phyloP scores from a whole-genome alignment of 495 filamentous ascomycete species.

The Neurospora africana region DNA sequence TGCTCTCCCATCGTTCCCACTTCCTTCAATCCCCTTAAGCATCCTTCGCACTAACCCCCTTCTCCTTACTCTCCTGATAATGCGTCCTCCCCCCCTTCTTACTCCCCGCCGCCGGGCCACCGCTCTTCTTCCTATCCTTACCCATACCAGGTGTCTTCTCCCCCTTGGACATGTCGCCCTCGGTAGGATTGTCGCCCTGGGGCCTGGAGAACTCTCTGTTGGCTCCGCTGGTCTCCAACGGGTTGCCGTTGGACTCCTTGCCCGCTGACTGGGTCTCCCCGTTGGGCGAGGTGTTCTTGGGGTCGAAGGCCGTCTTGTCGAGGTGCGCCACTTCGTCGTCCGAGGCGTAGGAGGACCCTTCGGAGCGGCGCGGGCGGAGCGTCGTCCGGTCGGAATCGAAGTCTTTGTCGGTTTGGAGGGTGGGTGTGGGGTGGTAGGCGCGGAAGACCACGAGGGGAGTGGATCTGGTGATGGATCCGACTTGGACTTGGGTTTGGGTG shows the following conservation, averaged over 20 bases:
- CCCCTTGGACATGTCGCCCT: neutral
- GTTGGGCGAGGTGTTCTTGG: conserved; percentile 30
- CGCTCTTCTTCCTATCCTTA: conserved; percentile 7
- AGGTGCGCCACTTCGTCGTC: conserved; percentile 29
- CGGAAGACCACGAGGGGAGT: neutral
- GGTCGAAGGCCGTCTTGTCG: conserved; percentile 31
- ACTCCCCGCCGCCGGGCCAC: neutral
- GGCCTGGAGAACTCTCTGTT: conserved; percentile 23
- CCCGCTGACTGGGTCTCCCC: conserved; percentile 16
- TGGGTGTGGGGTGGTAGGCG: conserved; percentile 14
- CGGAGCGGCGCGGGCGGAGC: conserved; percentile 27
- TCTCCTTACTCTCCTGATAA: neutral
- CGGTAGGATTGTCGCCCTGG: conserved; percentile 5
- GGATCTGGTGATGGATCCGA: neutral
- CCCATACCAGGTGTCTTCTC: neutral
- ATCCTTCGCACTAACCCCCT: neutral
- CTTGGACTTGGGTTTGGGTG: neutral
- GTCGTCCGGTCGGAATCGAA: conserved; percentile 25
- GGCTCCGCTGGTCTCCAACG: conserved; percentile 28
- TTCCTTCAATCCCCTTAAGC: neutral
- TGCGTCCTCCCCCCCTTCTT: conserved; percentile 19
- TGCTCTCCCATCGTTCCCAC: neutral
- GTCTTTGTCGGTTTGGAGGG: conserved; percentile 23
- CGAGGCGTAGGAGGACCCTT: conserved; percentile 26
- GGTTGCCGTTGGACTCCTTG: conserved; percentile 21